Evolutionary conservation across 345 rosid species (phyloP), one percentile per base, ranked within the genome.

Genomic region (Bretschneidera sinensis): DNA sequence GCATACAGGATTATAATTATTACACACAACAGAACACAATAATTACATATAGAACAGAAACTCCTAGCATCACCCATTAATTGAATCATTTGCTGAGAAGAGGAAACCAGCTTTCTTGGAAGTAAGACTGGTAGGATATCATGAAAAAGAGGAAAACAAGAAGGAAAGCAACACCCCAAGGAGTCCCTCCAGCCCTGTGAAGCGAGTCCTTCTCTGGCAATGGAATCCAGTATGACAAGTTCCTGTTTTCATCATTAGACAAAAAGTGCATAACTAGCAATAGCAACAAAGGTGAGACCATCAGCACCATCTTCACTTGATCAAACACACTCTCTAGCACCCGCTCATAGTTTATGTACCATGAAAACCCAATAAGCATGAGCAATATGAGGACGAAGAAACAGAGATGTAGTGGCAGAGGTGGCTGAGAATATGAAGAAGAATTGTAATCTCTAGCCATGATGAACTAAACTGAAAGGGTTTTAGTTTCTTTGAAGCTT

Each of bases 71-170:
- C n/a, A n/a, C n/a, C n/a, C n/a, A n/a, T n/a, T n/a, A n/a, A n/a
- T 31, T 4, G 6, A 39, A 7, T 39, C 10, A 39, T 39, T 13
- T 39, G 45, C 15, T 14, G 6, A 70, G 57, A 59, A 80, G 68
- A 57, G 85, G 83, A 58, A 86, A 85, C 85, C 85, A 82, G 33
- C 78, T 74, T 72, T 85, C 83, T 55, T 74, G 80, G 24, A 85
- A 73, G 25, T 68, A 75, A 61, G 87, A 82, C 58, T 82, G 85
- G 60, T 80, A 80, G 50, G 85, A 79, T 39, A 82, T 64, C 82
- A 82, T 76, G 68, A 79, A 74, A 24, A 82, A 33, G 54, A 85
- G 79, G 56, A 82, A 73, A 19, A 80, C 81, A 6, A 85, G 80
- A 28, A 82, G 24, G 52, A 80, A 72, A 16, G 67, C 85, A 14